Conservation (phyloP, 768 basidiomycete species). For the Amanita fuliginea region DNA sequence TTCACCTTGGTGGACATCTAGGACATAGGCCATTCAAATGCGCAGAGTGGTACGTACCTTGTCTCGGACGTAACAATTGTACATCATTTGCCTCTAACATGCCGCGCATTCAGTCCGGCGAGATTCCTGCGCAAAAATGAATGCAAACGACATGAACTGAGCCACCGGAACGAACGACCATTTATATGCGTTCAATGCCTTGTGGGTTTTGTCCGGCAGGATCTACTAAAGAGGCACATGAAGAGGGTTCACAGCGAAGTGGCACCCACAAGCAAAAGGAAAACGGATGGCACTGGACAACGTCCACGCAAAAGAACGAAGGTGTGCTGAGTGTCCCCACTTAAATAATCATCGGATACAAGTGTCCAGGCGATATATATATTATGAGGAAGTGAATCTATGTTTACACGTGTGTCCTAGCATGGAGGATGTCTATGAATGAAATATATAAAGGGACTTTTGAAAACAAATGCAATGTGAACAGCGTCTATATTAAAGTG, state of each 20-base stretch:
- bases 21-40: conserved; percentile 60
- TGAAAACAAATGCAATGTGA: conserved; percentile 3
- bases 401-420: conserved; percentile 3
- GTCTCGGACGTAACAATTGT: background rate
- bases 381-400: conserved; percentile 1
- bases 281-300: background rate
- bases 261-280: background rate
- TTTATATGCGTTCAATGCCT: conserved; percentile 48
- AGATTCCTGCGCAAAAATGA: conserved; percentile 68
- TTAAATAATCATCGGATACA: background rate
- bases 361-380: background rate
- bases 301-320: background rate
- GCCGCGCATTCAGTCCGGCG: conserved; percentile 30
- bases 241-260: conserved; percentile 40
- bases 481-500: background rate
- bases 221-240: conserved; percentile 56
- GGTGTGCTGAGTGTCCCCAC: background rate
- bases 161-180: conserved; percentile 48
- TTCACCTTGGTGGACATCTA: conserved; percentile 64
- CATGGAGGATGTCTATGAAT: conserved; percentile 3
- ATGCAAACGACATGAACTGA: conserved; percentile 64
- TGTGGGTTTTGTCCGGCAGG: conserved; percentile 53
- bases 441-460: background rate
- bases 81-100: background rate
- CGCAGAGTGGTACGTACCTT: conserved; percentile 42